Percentiles rank a stretch among this genome's conserved stretches.
These are phyloP conservation scores for Teunomyces gatunensis DNA, from an alignment of 805 yeast genomes.

Conservation along the genomic window DNA sequence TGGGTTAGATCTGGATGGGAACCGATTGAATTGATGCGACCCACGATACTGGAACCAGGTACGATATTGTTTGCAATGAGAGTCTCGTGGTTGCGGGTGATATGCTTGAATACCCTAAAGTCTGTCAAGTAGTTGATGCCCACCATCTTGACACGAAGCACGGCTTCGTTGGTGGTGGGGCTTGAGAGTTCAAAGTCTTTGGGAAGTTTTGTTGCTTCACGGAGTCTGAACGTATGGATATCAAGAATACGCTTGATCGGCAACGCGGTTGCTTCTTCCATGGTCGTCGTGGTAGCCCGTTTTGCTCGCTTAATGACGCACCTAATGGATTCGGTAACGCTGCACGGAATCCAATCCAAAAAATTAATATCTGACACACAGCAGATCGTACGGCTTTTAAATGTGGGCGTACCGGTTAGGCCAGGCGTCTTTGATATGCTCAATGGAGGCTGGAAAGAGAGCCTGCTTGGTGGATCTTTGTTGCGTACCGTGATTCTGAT, in stretches of 20 bases:
- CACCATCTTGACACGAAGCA: slow-evolving; percentile 25
- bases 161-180: slow-evolving; percentile 14
- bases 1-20: slow-evolving; percentile 2
- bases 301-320: background rate
- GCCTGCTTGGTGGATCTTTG: background rate
- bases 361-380: background rate
- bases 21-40: slow-evolving; percentile 18
- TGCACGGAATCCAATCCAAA: background rate
- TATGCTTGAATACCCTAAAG: slow-evolving; percentile 16
- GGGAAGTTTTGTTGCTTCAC: slow-evolving; percentile 25
- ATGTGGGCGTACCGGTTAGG: background rate
- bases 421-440: background rate
- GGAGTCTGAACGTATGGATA: slow-evolving; percentile 12
- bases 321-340: background rate
- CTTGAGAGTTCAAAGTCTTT: slow-evolving; percentile 18
- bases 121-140: slow-evolving; percentile 28
- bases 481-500: background rate
- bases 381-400: background rate
- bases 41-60: slow-evolving; percentile 35
- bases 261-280: slow-evolving; percentile 11
- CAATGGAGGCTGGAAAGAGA: background rate
- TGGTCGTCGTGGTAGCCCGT: background rate
- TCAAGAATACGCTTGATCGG: slow-evolving; percentile 29
- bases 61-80: slow-evolving; percentile 14
- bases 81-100: slow-evolving; percentile 1